These are phyloP conservation scores for Botryosphaeria dothidea DNA, from an alignment of 2,329 filamentous ascomycete genomes.

Conservation along the genomic window DNA sequence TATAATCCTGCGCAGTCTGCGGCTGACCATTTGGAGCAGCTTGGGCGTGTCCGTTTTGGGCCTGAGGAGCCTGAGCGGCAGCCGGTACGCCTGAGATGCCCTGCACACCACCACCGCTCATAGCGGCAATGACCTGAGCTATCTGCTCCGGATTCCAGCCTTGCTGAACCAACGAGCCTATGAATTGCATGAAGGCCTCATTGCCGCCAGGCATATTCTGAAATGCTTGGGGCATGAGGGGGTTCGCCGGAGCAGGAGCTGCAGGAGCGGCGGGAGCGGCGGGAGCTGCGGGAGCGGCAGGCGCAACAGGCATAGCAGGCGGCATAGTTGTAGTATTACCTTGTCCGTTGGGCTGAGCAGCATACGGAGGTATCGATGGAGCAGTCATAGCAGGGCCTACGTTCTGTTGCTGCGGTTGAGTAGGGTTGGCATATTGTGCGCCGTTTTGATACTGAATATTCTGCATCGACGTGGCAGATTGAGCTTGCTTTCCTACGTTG, in stretches of 20 bases:
- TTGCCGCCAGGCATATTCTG: constrained; percentile 30
- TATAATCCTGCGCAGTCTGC: constrained; percentile 16
- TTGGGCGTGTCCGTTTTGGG: constrained; percentile 12
- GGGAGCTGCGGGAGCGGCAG: constrained; percentile 11
- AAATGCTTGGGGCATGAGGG: constrained; percentile 33
- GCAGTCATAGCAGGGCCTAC: constrained; percentile 19
- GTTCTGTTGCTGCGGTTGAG: constrained; percentile 20
- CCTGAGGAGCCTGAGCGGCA: constrained; percentile 1
- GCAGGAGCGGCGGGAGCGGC: constrained; percentile 13
- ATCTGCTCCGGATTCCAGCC: constrained; percentile 17
- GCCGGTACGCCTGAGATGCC: background rate
- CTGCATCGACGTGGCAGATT: constrained; percentile 21
- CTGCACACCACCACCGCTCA: constrained; percentile 1
- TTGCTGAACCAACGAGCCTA: constrained; percentile 18
- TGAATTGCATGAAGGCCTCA: constrained; percentile 18
- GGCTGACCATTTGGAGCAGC: background rate
- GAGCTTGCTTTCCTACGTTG: constrained; percentile 28
- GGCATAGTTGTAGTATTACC: constrained; percentile 21
- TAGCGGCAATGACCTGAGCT: constrained; percentile 13
- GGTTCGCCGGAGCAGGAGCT: background rate
- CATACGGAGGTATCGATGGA: constrained; percentile 19
- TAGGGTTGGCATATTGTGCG: constrained; percentile 9
- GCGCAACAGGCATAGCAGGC: constrained; percentile 20
- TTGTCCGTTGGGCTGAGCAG: constrained; percentile 12
- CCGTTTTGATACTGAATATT: constrained; percentile 1